phyloP scores from a whole-genome alignment of 75 land plant species.

The Selaginella moellendorffii region DNA sequence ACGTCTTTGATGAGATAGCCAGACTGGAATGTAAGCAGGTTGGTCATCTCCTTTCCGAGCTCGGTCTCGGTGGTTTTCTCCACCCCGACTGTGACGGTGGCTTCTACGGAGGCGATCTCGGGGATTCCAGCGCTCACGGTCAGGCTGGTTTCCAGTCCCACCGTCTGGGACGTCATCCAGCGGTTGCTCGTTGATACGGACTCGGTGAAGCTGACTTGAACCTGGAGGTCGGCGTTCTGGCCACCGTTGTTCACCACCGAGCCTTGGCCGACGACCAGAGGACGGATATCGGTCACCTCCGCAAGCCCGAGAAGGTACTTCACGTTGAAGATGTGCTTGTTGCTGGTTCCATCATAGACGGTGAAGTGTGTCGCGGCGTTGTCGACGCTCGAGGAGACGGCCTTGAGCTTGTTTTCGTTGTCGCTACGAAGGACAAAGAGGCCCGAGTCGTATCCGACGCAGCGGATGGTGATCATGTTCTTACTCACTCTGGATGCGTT shows the following conservation, averaged over 20 bases:
- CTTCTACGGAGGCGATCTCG: background rate
- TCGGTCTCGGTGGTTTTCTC: background rate
- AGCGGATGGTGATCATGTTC: background rate
- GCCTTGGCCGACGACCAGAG: background rate
- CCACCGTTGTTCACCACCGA: background rate
- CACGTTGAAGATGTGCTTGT: background rate
- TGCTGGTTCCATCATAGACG: background rate
- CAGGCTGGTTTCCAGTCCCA: background rate
- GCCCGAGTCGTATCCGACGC: background rate
- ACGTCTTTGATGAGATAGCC: background rate
- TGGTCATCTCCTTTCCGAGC: background rate
- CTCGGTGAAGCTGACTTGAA: background rate
- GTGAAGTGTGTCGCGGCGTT: background rate
- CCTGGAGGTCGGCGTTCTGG: background rate
- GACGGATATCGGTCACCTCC: slow-evolving; percentile 1
- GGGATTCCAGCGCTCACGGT: slow-evolving; percentile 1
- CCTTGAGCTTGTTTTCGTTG: background rate
- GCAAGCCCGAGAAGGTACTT: slow-evolving; percentile 7
- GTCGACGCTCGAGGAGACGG: background rate
- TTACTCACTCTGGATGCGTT: background rate
- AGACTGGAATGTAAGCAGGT: background rate
- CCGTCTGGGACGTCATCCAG: slow-evolving; percentile 1
- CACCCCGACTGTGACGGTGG: background rate
- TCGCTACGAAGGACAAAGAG: background rate
- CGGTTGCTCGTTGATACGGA: background rate